Evolutionary conservation across 2,329 filamentous ascomycete genomes (phyloP).

Genomic region (Daldinia sp.): DNA sequence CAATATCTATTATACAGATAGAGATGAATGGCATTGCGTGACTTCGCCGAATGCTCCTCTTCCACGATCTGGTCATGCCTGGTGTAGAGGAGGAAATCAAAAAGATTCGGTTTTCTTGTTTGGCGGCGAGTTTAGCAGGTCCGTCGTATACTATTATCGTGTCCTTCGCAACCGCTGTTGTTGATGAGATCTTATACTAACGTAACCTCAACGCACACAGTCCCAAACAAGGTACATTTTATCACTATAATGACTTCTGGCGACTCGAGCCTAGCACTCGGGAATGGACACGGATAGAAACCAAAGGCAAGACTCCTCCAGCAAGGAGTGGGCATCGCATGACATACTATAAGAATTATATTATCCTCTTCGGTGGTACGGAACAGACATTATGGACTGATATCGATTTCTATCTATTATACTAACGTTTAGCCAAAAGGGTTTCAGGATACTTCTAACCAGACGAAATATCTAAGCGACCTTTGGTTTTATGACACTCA

Average conservation of each 20-base stretch:
- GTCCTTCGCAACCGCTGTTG: not conserved
- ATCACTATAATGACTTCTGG: conserved; percentile 99
- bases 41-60: conserved; percentile 91
- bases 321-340: conserved; percentile 93
- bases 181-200: conserved; percentile 14
- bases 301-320: conserved; percentile 78
- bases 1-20: conserved; percentile 77
- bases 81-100: conserved; percentile 86
- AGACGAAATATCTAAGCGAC: conserved; percentile 92
- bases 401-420: not conserved
- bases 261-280: conserved; percentile 81
- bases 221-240: conserved; percentile 97
- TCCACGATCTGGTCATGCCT: conserved; percentile 91
- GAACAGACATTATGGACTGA: not conserved
- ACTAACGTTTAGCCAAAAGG: conserved; percentile 49
- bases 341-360: conserved; percentile 97
- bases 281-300: conserved; percentile 92
- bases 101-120: conserved; percentile 88
- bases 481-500: conserved; percentile 93
- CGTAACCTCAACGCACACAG: conserved; percentile 15
- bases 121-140: conserved; percentile 91
- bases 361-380: conserved; percentile 83
- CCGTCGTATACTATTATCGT: conserved; percentile 25
- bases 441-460: conserved; percentile 95
- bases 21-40: conserved; percentile 89